Conservation (phyloP, 2,329 filamentous ascomycete species). For the Cercospora sp. region DNA sequence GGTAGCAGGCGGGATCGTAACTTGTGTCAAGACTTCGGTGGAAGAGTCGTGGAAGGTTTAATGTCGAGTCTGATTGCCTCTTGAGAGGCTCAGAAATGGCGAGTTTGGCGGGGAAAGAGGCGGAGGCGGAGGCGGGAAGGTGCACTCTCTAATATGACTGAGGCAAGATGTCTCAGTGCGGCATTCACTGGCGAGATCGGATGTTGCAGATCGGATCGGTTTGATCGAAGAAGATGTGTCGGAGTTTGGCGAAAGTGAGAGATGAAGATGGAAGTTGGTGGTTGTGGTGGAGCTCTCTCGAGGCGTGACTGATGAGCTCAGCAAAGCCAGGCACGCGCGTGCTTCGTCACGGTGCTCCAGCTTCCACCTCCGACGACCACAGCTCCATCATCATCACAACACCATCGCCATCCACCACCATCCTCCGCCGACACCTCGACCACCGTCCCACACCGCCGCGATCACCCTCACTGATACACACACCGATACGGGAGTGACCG, state of each 20-base stretch:
- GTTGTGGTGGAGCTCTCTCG: neutral
- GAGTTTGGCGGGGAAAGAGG: neutral
- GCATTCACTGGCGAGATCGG: neutral
- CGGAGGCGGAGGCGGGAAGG: neutral
- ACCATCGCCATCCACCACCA: slow-evolving; percentile 15
- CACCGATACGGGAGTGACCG: neutral
- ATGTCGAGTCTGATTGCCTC: neutral
- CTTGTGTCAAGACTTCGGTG: neutral
- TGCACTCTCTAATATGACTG: neutral
- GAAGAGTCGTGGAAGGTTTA: neutral
- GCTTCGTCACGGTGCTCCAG: slow-evolving; percentile 17
- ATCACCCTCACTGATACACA: neutral
- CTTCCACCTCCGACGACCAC: neutral
- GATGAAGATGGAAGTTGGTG: slow-evolving; percentile 2
- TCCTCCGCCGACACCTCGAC: neutral
- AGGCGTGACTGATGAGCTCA: slow-evolving; percentile 3
- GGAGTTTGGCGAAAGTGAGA: neutral
- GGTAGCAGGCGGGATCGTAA: neutral
- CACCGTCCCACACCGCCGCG: neutral
- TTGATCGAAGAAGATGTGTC: neutral
- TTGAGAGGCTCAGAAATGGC: neutral
- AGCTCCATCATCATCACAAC: slow-evolving; percentile 12
- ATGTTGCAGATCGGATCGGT: neutral
- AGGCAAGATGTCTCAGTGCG: neutral
- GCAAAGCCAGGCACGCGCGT: slow-evolving; percentile 16